Evolutionary conservation across 2,329 filamentous ascomycete species (phyloP).

Genomic region (Metarhizium sp.): DNA sequence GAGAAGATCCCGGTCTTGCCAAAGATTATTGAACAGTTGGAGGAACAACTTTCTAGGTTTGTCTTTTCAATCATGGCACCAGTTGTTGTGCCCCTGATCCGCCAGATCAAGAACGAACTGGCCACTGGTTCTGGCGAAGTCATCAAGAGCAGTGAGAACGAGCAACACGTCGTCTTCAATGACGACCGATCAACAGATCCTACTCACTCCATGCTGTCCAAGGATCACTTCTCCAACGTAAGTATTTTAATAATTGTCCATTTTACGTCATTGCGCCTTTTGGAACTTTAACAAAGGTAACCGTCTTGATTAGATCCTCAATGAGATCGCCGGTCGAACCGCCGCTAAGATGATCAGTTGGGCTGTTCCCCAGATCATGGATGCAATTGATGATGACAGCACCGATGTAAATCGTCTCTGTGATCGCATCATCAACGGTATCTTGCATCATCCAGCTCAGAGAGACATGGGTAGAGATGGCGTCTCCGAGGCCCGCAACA

Average conservation of each 20-base stretch:
- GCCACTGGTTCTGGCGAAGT: conserved; percentile 79
- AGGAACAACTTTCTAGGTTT: conserved; percentile 81
- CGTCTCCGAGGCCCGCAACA: conserved; percentile 57
- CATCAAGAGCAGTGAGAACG: conserved; percentile 71
- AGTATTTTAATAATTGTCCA: conserved; percentile 13
- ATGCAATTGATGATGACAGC: conserved; percentile 72
- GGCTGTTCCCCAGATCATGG: conserved; percentile 83
- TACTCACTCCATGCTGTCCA: conserved; percentile 91
- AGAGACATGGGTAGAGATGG: conserved; percentile 61
- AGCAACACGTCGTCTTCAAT: conserved; percentile 81
- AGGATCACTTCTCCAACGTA: conserved; percentile 87
- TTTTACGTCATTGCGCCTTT: neutral
- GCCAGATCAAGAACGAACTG: conserved; percentile 79
- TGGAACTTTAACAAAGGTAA: conserved; percentile 7
- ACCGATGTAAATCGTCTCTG: conserved; percentile 61
- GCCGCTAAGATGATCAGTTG: conserved; percentile 72
- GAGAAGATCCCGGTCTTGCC: conserved; percentile 80
- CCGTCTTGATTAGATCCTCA: conserved; percentile 49
- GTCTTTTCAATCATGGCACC: conserved; percentile 89
- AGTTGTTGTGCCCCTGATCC: conserved; percentile 76
- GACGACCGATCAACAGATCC: conserved; percentile 71
- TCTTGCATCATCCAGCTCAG: conserved; percentile 83
- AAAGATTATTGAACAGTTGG: conserved; percentile 75
- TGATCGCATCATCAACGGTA: conserved; percentile 68
- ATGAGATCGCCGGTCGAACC: conserved; percentile 77